Percentiles rank a stretch among this genome's conserved stretches.
Evolutionary conservation across 805 yeast genomes (phyloP).

Genomic region (Lipomyces orientalis): DNA sequence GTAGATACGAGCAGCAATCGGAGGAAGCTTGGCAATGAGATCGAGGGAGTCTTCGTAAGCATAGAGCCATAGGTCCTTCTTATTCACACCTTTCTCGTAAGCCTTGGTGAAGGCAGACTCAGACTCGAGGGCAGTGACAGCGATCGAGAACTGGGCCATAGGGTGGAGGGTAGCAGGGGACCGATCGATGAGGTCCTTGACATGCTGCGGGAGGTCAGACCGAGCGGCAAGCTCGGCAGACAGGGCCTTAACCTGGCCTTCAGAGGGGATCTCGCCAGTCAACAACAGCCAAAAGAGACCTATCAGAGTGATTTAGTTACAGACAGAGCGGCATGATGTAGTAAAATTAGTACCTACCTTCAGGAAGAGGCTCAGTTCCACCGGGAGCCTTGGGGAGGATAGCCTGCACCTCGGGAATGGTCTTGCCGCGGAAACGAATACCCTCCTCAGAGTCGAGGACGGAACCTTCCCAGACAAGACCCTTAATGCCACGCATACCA

Average conservation of each 20-base stretch:
- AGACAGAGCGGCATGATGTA: neutral
- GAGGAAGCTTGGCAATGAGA: slow-evolving; percentile 79
- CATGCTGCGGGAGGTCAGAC: slow-evolving; percentile 78
- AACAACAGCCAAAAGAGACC: slow-evolving; percentile 80
- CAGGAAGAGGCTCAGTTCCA: slow-evolving; percentile 67
- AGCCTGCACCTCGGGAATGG: slow-evolving; percentile 78
- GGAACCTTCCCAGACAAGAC: slow-evolving; percentile 88
- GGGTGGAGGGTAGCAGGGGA: slow-evolving; percentile 81
- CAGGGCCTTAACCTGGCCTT: slow-evolving; percentile 69
- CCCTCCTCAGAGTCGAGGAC: slow-evolving; percentile 85
- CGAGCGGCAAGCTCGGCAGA: slow-evolving; percentile 81
- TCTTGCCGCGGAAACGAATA: slow-evolving; percentile 82
- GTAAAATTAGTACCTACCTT: slow-evolving; percentile 42
- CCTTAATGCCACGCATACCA: slow-evolving; percentile 89
- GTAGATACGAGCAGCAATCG: slow-evolving; percentile 81
- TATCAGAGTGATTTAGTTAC: neutral
- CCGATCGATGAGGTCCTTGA: slow-evolving; percentile 70
- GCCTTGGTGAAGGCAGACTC: slow-evolving; percentile 87
- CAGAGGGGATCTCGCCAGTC: slow-evolving; percentile 84
- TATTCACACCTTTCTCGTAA: slow-evolving; percentile 80
- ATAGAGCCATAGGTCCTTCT: slow-evolving; percentile 82
- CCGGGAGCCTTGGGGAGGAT: slow-evolving; percentile 78
- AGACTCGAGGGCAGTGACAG: slow-evolving; percentile 77
- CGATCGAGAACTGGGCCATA: slow-evolving; percentile 89
- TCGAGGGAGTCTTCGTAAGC: slow-evolving; percentile 81